Conservation (phyloP, 352 stramenopile species). For the Chrysophaeum taylorii region DNA sequence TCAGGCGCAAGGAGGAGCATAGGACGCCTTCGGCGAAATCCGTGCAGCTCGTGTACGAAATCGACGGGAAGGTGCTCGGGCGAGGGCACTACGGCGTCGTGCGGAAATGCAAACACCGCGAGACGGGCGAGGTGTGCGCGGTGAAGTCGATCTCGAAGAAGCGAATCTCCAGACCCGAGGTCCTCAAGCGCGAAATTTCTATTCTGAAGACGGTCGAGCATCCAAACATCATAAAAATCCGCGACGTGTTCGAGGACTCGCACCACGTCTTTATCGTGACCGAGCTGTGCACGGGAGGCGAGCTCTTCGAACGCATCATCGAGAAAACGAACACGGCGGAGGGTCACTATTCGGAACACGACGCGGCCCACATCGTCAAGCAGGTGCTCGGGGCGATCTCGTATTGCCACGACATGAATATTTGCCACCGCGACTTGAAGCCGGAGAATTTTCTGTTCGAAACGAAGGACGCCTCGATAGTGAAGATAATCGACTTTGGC, state of each 20-base stretch:
- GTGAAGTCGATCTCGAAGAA: slow-evolving; percentile 97
- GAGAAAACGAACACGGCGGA: slow-evolving; percentile 60
- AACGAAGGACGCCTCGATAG: slow-evolving; percentile 62
- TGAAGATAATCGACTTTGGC: too few relatives aligned
- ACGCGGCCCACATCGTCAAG: slow-evolving; percentile 83
- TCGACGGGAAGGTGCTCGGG: slow-evolving; percentile 52
- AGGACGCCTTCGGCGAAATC: too few relatives aligned
- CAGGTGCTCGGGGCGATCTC: slow-evolving; percentile 90
- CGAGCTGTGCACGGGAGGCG: slow-evolving; percentile 91
- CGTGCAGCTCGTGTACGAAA: slow-evolving; percentile 56
- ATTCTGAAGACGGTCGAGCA: slow-evolving; percentile 62
- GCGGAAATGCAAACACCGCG: slow-evolving; percentile 79
- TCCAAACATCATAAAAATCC: slow-evolving; percentile 95
- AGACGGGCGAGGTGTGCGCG: slow-evolving; percentile 82
- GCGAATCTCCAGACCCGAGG: slow-evolving; percentile 66
- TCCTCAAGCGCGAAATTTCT: slow-evolving; percentile 71
- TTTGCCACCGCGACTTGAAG: slow-evolving; percentile 95
- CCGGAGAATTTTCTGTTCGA: slow-evolving; percentile 91
- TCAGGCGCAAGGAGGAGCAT: too few relatives aligned
- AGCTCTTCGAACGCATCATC: slow-evolving; percentile 72
- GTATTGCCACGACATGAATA: slow-evolving; percentile 89
- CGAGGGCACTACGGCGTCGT: slow-evolving; percentile 91
- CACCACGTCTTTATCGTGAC: slow-evolving; percentile 92
- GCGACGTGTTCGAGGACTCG: slow-evolving; percentile 91
- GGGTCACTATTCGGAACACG: slow-evolving; percentile 90